phyloP scores from a whole-genome alignment of 805 yeast genomes.

The Blastobotrys peoriensis region DNA sequence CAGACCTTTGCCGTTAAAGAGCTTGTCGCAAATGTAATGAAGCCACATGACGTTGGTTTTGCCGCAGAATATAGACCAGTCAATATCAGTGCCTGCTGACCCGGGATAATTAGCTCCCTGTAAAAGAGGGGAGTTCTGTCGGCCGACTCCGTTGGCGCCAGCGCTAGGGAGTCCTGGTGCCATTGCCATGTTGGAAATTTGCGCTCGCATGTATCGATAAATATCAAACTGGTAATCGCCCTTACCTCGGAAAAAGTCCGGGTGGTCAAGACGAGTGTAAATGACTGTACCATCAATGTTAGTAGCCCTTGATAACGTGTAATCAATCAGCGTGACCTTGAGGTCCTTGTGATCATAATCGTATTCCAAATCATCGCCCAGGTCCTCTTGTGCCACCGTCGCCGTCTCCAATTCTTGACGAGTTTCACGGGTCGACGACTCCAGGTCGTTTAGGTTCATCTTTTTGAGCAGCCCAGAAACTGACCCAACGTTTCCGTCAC shows the following conservation, averaged over 20 bases:
- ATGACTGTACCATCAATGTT: constrained; percentile 25
- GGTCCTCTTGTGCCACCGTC: constrained; percentile 8
- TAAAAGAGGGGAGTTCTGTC: background rate
- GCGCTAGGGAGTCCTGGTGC: constrained; percentile 3
- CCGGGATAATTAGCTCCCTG: background rate
- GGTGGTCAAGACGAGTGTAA: constrained; percentile 58
- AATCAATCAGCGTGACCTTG: constrained; percentile 51
- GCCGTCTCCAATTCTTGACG: background rate
- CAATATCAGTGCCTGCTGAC: constrained; percentile 26
- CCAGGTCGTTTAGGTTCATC: constrained; percentile 8
- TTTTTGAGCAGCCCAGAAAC: constrained; percentile 9
- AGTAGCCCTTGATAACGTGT: constrained; percentile 47
- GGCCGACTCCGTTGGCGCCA: constrained; percentile 5
- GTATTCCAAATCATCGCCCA: constrained; percentile 9
- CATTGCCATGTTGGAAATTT: constrained; percentile 4
- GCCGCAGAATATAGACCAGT: constrained; percentile 44
- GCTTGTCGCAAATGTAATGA: constrained; percentile 49
- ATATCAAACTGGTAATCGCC: constrained; percentile 60
- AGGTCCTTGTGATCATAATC: constrained; percentile 16
- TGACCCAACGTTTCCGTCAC: constrained; percentile 5
- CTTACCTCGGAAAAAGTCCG: constrained; percentile 52
- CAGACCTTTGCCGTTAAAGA: constrained; percentile 39
- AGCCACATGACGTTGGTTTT: constrained; percentile 59
- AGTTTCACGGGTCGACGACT: background rate
- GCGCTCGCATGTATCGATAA: constrained; percentile 49